Base-by-base conservation (phyloP, 2,329 filamentous ascomycete genomes). In the Fusarium gaditjirri region DNA sequence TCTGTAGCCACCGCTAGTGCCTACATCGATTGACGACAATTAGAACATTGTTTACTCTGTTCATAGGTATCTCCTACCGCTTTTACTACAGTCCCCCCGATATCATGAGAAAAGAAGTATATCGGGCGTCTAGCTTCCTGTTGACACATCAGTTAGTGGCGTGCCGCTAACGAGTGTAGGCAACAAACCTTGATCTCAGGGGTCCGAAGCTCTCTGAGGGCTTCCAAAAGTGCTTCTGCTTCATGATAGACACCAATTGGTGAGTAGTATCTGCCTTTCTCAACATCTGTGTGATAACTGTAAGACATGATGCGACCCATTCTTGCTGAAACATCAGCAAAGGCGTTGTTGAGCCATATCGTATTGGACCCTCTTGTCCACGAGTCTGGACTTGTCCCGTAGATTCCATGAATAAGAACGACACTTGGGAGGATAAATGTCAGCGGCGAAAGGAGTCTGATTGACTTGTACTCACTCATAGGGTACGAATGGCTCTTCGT, bases 71-170 rank as follows among this genome's bases (percentile, higher is more conserved):
- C 11, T 31, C 31, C 4, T 33, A 63, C 63, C 42, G 54, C 66
- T 23, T 70, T 70, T 19, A 59, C 35, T 12, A 67, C 52, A 6
- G 62, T 35, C 16, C 66, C 66, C 23, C 66, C 66, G 6, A 70
- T 31, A 13, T 70, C 58, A 9, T 70, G 66, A 29, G 58, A 60
- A 10, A 70, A 17, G 13, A 67, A 63, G n/a, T 38, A 55, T 9
- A 70, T 63, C 4, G 63, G 63, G 0, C 63, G 33, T 31, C 53
- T 31, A n/a, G 21, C 23, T 5, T 23, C 43, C 63, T 67, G 13
- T 13, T 1, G 11, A n/a, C 6, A 9, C 3, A 13, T 25, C n/a
- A 2, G 4, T 50, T 10, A 27, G 14, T 29, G 39, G 11, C 10
- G 1, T 29, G 27, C 27, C 27, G 7, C 4, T 7, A 29, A 8